These are phyloP conservation scores for Amanita polypyramis DNA, from an alignment of 768 basidiomycete species.

Conservation along the genomic window DNA sequence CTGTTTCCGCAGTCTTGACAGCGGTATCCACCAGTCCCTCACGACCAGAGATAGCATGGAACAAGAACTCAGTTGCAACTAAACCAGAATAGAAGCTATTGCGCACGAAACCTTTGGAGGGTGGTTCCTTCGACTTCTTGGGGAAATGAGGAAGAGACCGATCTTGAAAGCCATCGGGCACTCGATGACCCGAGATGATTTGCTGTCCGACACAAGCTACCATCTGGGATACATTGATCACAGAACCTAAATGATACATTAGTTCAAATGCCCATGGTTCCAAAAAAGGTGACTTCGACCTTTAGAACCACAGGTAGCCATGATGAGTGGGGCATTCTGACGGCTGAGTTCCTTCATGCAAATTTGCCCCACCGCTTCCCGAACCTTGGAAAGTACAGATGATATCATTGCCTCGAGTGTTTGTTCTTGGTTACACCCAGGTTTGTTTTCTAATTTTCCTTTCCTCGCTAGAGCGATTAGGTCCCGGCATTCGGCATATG, in stretches of 20 bases:
- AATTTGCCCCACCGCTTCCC: conserved; percentile 92
- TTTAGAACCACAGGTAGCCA: conserved; percentile 99
- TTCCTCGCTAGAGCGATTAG: conserved; percentile 86
- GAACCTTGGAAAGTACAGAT: conserved; percentile 85
- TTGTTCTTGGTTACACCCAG: conserved; percentile 96
- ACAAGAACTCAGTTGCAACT: conserved; percentile 89
- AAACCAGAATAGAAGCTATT: conserved; percentile 96
- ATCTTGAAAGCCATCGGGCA: conserved; percentile 98
- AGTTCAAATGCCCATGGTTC: background rate
- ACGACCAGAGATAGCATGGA: conserved; percentile 97
- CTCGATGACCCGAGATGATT: conserved; percentile 96
- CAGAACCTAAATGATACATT: conserved; percentile 50
- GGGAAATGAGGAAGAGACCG: conserved; percentile 98
- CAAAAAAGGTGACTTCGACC: conserved; percentile 31
- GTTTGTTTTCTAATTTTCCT: conserved; percentile 89
- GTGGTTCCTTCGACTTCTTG: conserved; percentile 92
- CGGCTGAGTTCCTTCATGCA: conserved; percentile 98
- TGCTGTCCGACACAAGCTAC: conserved; percentile 99
- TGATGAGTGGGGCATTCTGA: conserved; percentile 94
- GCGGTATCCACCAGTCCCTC: conserved; percentile 99
- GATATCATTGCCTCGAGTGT: conserved; percentile 97
- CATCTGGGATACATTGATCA: conserved; percentile 99
- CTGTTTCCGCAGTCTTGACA: conserved; percentile 99
- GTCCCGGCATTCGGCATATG: conserved; percentile 80
- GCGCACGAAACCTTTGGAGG: conserved; percentile 95